phyloP scores from a whole-genome alignment of 148 eudicot species.

The Rhododendron mucronatum region DNA sequence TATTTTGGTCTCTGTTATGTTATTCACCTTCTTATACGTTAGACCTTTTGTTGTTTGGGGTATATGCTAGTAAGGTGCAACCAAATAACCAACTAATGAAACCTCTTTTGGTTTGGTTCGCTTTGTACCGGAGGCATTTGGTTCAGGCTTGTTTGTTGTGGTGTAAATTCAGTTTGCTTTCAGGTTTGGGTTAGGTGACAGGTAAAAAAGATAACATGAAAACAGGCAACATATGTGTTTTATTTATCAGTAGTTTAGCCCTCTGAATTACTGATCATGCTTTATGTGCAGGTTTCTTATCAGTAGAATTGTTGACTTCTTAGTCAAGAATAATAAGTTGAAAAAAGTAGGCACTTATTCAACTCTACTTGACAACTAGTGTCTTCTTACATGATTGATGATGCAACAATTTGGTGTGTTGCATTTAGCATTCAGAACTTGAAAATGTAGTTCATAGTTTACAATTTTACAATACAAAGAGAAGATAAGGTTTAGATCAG shows the following conservation, averaged over 20 bases:
- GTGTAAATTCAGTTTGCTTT: not conserved
- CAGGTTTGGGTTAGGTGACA: not conserved
- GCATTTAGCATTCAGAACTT: not conserved
- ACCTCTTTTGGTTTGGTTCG: not conserved
- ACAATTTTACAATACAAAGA: not conserved
- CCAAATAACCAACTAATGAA: not conserved
- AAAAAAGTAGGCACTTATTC: not conserved
- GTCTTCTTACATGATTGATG: not conserved
- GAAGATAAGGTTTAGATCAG: not conserved
- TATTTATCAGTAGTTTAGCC: not conserved
- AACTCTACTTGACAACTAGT: not conserved
- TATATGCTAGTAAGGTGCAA: not conserved
- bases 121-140: not conserved
- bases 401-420: not conserved
- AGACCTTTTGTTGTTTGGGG: not conserved
- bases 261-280: not conserved
- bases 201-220: not conserved
- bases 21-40: not conserved
- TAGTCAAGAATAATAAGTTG: not conserved
- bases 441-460: not conserved
- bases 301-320: not conserved
- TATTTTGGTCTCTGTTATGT: not conserved
- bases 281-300: not conserved
- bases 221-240: not conserved
- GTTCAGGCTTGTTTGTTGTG: not conserved